Conservation (phyloP, 768 basidiomycete species). For the Tricholoma sp. region DNA sequence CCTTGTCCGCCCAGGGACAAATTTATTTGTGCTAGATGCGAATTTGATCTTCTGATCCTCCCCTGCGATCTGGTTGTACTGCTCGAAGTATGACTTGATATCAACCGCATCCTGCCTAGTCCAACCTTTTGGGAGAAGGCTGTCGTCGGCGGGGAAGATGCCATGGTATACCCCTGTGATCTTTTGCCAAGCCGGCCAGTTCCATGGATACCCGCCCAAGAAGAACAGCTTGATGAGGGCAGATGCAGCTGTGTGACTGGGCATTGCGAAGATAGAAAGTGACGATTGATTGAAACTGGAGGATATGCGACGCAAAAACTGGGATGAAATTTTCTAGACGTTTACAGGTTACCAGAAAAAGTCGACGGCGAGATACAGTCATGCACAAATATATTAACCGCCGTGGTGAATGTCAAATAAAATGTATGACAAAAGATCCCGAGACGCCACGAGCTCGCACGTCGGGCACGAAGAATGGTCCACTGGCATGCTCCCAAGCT, state of each 20-base stretch:
- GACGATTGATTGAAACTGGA: no score
- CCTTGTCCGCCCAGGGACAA: slow-evolving; percentile 8
- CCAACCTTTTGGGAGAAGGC: slow-evolving; percentile 6
- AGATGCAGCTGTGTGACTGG: slow-evolving; percentile 5
- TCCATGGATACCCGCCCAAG: slow-evolving; percentile 11
- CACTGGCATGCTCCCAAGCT: no score
- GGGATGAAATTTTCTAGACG: no score
- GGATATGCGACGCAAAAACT: no score
- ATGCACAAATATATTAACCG: no score
- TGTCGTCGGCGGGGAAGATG: slow-evolving; percentile 14
- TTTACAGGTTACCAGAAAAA: no score
- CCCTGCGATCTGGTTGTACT: not conserved
- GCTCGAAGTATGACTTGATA: slow-evolving; percentile 11
- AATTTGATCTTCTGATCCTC: slow-evolving; percentile 12
- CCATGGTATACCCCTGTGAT: slow-evolving; percentile 17
- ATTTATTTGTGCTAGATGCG: not conserved
- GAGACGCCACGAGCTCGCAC: no score
- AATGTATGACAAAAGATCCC: no score
- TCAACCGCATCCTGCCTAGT: slow-evolving; percentile 4
- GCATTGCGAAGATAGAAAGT: slow-evolving; percentile 2
- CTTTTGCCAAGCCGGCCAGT: slow-evolving; percentile 14
- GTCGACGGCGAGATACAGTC: no score
- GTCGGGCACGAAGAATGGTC: no score
- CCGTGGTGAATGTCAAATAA: no score
- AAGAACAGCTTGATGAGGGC: slow-evolving; percentile 13